These are phyloP conservation scores for Solanum pimpinellifolium DNA, from an alignment of 257 asterid species.

Conservation along the genomic window DNA sequence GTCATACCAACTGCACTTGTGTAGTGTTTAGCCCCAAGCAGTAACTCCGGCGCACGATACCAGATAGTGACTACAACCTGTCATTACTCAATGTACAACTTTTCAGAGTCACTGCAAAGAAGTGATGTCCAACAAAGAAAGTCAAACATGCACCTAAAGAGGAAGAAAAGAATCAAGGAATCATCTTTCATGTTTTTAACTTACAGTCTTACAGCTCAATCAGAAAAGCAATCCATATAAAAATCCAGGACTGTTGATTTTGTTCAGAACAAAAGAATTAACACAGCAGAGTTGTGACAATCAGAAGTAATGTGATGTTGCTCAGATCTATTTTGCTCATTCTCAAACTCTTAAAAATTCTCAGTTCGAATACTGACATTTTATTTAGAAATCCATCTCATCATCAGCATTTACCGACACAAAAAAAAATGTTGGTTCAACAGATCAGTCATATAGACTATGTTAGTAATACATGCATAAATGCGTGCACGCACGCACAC, in stretches of 20 bases:
- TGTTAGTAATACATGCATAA: too few relatives aligned
- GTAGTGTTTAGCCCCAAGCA: slow-evolving; percentile 94
- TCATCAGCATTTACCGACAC: too few relatives aligned
- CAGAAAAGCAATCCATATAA: not conserved
- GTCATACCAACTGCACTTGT: slow-evolving; percentile 95
- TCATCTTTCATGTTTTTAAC: not conserved
- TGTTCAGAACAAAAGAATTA: not conserved
- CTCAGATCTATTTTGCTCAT: not conserved
- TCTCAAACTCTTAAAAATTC: not conserved
- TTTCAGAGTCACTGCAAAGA: not conserved
- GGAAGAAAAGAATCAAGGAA: not conserved
- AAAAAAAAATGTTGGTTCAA: too few relatives aligned
- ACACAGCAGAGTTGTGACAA: not conserved
- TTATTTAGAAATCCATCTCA: too few relatives aligned
- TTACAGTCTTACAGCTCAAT: not conserved
- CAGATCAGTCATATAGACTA: too few relatives aligned
- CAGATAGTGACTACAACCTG: slow-evolving; percentile 99
- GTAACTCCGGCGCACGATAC: slow-evolving; percentile 99
- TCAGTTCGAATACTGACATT: not conserved
- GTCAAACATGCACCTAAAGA: not conserved
- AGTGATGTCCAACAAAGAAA: not conserved
- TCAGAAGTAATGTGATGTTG: not conserved
- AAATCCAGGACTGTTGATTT: not conserved
- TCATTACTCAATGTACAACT: slow-evolving; percentile 10
- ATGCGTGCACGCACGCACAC: too few relatives aligned